Evolutionary conservation across 140 eudicot species (phyloP).

Genomic region (Oenanthe javanica): DNA sequence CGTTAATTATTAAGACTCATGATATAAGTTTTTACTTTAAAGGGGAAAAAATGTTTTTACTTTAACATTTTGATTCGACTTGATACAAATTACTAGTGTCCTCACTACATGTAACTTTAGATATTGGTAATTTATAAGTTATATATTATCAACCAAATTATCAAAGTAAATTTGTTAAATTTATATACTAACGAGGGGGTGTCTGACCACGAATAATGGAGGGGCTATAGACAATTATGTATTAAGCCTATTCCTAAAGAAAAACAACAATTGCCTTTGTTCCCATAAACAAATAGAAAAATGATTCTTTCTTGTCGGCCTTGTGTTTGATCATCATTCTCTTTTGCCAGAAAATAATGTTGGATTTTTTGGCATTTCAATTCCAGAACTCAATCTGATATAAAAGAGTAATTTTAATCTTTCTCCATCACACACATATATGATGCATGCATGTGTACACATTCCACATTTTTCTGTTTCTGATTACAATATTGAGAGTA

Average conservation of each 20-base stretch:
- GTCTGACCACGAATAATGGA: not conserved
- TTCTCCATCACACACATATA: not conserved
- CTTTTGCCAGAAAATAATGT: not conserved
- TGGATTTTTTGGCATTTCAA: not conserved
- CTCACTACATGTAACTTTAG: too few relatives aligned
- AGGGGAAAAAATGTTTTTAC: too few relatives aligned
- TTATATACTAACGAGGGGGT: not conserved
- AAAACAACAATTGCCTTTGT: not conserved
- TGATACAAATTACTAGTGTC: too few relatives aligned
- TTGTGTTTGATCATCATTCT: conserved; percentile 1
- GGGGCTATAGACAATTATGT: not conserved
- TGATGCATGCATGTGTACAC: not conserved
- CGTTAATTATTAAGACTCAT: too few relatives aligned
- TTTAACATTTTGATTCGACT: too few relatives aligned
- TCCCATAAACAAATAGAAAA: not conserved
- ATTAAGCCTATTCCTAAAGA: not conserved
- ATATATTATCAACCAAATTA: not conserved
- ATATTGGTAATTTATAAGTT: too few relatives aligned
- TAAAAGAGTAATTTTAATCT: not conserved
- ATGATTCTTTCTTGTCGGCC: not conserved
- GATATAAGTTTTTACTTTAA: too few relatives aligned
- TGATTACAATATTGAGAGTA: not conserved
- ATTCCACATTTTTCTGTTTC: not conserved
- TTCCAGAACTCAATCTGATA: not conserved
- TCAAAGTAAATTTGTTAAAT: too few relatives aligned